phyloP scores from a whole-genome alignment of 352 stramenopile species.

The Pythium grandisporangium region DNA sequence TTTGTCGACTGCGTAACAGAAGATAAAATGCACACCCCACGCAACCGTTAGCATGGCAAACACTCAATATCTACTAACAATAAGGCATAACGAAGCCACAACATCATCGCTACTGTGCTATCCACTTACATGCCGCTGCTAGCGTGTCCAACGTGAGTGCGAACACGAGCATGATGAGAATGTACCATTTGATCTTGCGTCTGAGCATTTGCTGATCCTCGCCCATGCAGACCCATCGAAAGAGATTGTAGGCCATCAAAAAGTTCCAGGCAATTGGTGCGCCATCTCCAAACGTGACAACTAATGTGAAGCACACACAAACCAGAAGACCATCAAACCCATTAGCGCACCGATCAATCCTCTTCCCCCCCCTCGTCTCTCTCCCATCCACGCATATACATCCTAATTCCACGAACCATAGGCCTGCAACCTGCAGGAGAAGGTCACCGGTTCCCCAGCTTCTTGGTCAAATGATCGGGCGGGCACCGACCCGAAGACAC shows the following conservation, averaged over 20 bases:
- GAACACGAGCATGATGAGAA: slow-evolving; percentile 47
- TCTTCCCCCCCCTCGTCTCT: not conserved
- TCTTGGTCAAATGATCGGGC: slow-evolving; percentile 58
- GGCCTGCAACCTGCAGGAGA: slow-evolving; percentile 63
- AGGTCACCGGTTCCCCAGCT: slow-evolving; percentile 34
- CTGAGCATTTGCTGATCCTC: slow-evolving; percentile 80
- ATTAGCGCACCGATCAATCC: not conserved
- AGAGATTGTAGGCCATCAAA: slow-evolving; percentile 78
- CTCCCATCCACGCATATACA: not conserved
- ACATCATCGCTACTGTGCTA: too few species aligned
- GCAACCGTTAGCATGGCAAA: too few species aligned
- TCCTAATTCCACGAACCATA: slow-evolving; percentile 25
- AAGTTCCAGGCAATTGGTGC: slow-evolving; percentile 78
- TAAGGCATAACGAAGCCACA: too few species aligned
- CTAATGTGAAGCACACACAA: too few species aligned
- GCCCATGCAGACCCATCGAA: slow-evolving; percentile 73
- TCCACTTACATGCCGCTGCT: slow-evolving; percentile 25
- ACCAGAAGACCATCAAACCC: too few species aligned
- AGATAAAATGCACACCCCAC: too few species aligned
- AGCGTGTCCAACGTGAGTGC: slow-evolving; percentile 47
- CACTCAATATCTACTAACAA: too few species aligned
- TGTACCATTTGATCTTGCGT: slow-evolving; percentile 79
- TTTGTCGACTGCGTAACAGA: slow-evolving; percentile 53
- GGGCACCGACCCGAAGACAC: slow-evolving; percentile 56
- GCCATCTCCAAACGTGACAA: slow-evolving; percentile 71